Percentiles rank a stretch among this genome's conserved stretches.
These are phyloP conservation scores for Cryphonectria japonica DNA, from an alignment of 2,329 filamentous ascomycete species.

Conservation along the genomic window DNA sequence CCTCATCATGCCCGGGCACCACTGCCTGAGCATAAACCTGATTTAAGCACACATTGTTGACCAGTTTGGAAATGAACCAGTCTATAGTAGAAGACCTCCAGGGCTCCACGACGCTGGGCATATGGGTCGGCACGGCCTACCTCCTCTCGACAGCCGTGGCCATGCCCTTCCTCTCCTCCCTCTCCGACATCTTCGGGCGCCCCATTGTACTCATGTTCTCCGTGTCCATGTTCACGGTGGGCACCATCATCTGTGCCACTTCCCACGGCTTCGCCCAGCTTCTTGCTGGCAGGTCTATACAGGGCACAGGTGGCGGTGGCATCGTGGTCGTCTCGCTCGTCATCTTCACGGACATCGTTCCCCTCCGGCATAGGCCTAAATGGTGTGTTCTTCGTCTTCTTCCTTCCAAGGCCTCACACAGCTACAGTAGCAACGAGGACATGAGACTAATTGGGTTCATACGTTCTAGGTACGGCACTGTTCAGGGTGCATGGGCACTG, in stretches of 20 bases:
- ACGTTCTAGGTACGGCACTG: constrained; percentile 39
- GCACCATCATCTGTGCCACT: constrained; percentile 46
- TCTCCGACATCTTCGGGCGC: constrained; percentile 43
- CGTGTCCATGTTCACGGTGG: constrained; percentile 47
- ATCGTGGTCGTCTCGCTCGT: constrained; percentile 46
- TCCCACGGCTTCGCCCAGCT: constrained; percentile 40
- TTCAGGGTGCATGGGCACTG: constrained; percentile 44
- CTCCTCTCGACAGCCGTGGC: constrained; percentile 35
- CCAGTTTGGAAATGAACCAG: constrained; percentile 15
- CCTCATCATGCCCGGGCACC: background rate
- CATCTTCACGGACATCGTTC: constrained; percentile 48
- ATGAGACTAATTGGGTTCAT: background rate
- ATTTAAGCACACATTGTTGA: constrained; percentile 6
- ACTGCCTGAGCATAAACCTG: too few species aligned
- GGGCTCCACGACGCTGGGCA: constrained; percentile 35
- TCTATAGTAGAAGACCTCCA: constrained; percentile 35
- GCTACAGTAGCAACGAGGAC: background rate
- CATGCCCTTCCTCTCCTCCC: constrained; percentile 39
- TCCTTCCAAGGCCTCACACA: background rate
- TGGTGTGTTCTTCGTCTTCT: background rate
- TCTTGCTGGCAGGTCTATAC: constrained; percentile 44
- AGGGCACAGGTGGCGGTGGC: constrained; percentile 47
- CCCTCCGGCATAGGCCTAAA: constrained; percentile 44
- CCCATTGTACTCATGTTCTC: constrained; percentile 40
- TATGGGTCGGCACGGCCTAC: constrained; percentile 38